phyloP scores from a whole-genome alignment of 108 stramenopile species.

The Hondaea fermentalgiana region DNA sequence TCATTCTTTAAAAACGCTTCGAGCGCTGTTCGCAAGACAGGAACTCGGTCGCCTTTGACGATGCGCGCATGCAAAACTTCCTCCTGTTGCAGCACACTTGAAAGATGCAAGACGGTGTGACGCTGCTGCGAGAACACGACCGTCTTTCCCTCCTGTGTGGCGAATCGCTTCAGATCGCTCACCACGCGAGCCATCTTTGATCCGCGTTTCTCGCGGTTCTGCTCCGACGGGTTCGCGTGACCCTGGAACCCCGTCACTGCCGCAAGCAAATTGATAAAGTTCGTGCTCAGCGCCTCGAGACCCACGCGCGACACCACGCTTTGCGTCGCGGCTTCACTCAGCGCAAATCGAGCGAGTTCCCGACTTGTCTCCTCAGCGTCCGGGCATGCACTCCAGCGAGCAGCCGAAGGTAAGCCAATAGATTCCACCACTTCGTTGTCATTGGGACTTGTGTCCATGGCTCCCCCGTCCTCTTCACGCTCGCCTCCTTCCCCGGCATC shows the following conservation, averaged over 20 bases:
- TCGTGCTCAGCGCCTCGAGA: not conserved
- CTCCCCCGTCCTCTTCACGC: too few relatives aligned
- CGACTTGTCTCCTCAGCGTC: too few relatives aligned
- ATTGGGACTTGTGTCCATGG: too few relatives aligned
- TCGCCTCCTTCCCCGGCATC: not conserved
- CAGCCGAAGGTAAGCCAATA: too few relatives aligned
- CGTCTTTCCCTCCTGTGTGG: constrained; percentile 15
- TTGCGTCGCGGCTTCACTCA: too few relatives aligned
- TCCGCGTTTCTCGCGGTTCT: constrained; percentile 36
- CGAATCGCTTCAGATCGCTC: not conserved
- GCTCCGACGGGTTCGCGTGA: constrained; percentile 23
- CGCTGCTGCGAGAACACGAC: constrained; percentile 52
- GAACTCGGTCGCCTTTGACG: constrained; percentile 40
- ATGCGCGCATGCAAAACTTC: constrained; percentile 44
- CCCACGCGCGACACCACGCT: not conserved
- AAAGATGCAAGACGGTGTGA: constrained; percentile 33
- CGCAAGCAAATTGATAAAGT: constrained; percentile 19
- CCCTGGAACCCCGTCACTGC: constrained; percentile 28
- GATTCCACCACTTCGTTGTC: too few relatives aligned
- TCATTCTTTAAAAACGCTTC: constrained; percentile 47
- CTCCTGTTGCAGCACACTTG: constrained; percentile 41
- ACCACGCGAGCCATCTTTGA: constrained; percentile 29
- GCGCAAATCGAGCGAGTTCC: too few relatives aligned
- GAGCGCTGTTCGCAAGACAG: constrained; percentile 38
- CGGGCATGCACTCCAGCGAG: too few relatives aligned